Percentiles rank a stretch among this genome's conserved stretches.
phyloP scores from a whole-genome alignment of 2,329 filamentous ascomycete species.

The Cordyceps cateniannulata region DNA sequence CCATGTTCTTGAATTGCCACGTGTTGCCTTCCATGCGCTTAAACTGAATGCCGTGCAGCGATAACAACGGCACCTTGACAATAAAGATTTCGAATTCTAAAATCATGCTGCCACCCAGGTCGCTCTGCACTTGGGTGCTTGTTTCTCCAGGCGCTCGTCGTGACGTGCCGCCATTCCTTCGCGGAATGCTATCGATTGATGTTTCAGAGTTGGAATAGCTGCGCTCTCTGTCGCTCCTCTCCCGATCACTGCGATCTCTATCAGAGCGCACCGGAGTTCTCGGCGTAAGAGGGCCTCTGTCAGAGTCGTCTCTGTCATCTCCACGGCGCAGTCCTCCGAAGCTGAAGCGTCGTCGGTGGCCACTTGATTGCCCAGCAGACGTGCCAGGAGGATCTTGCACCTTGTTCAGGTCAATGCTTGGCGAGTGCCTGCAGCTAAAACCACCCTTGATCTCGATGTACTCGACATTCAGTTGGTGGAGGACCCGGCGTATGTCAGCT shows the following conservation, averaged over 20 bases:
- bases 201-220: constrained; percentile 84
- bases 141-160: constrained; percentile 73
- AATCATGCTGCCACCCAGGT: constrained; percentile 76
- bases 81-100: constrained; percentile 94
- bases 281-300: constrained; percentile 32
- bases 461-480: constrained; percentile 83
- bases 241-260: constrained; percentile 23
- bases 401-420: constrained; percentile 81
- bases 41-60: constrained; percentile 93
- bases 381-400: constrained; percentile 59
- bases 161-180: constrained; percentile 43
- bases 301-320: constrained; percentile 58
- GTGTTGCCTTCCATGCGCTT: constrained; percentile 94
- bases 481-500: constrained; percentile 80
- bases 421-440: constrained; percentile 80
- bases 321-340: constrained; percentile 61
- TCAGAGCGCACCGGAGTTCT: constrained; percentile 39
- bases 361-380: constrained; percentile 44
- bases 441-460: constrained; percentile 90
- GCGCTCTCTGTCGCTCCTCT: constrained; percentile 40
- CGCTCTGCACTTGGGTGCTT: constrained; percentile 83
- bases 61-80: constrained; percentile 91
- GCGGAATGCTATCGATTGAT: constrained; percentile 67
- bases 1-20: constrained; percentile 99
- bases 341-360: constrained; percentile 73